Conservation (phyloP, 1,284 basidiomycete species). For the Tremellales sp. region DNA sequence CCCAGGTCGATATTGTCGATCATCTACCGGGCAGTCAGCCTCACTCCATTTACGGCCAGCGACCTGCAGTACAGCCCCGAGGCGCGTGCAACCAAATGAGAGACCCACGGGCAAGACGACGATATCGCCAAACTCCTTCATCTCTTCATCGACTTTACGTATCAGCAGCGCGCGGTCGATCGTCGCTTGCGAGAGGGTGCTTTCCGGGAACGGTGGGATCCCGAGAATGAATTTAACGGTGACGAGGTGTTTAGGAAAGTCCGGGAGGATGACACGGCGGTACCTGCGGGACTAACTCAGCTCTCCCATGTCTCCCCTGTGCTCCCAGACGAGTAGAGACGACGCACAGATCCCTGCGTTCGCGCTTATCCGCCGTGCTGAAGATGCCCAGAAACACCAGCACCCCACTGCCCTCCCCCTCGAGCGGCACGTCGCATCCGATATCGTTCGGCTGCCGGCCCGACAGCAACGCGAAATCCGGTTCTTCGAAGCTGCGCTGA, state of each 20-base stretch:
- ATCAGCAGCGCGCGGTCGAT: constrained; percentile 16
- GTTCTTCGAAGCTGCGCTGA: constrained; percentile 46
- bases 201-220: constrained; percentile 32
- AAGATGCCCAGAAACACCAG: constrained; percentile 48
- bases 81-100: neutral
- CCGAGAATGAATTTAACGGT: constrained; percentile 49
- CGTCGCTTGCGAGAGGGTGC: constrained; percentile 21
- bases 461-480: constrained; percentile 44
- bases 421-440: constrained; percentile 45
- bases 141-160: constrained; percentile 29
- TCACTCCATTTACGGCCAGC: neutral
- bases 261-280: constrained; percentile 38
- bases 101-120: constrained; percentile 45
- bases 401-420: constrained; percentile 31
- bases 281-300: constrained; percentile 23
- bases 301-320: neutral
- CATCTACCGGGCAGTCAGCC: constrained; percentile 25
- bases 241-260: constrained; percentile 44
- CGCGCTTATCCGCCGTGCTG: constrained; percentile 34
- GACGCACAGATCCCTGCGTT: constrained; percentile 42
- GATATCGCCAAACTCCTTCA: constrained; percentile 43
- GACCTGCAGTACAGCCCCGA: neutral
- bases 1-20: constrained; percentile 49
- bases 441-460: constrained; percentile 44
- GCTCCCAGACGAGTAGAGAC: no score